A percentile compares a stretch with the other conserved stretches of the same genome.
Conservation (phyloP, 345 rosid genomes). For the Dipteronia sinensis region DNA sequence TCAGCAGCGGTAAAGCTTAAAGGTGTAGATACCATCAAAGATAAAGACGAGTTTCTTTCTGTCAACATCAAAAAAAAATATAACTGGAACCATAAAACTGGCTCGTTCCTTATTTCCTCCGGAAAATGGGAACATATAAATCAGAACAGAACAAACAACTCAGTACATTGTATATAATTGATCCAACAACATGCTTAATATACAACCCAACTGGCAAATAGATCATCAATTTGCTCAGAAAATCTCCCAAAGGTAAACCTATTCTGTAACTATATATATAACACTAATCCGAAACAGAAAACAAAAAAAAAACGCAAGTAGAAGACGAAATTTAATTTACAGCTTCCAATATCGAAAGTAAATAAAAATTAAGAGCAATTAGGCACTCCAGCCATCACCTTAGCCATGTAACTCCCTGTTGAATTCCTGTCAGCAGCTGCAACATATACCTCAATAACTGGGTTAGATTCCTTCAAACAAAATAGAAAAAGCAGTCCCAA, state of each 20-base stretch:
- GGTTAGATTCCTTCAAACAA: slow-evolving; percentile 17
- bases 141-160: not conserved
- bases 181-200: not conserved
- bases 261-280: not conserved
- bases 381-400: slow-evolving; percentile 17
- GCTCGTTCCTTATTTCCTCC: not conserved
- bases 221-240: not conserved
- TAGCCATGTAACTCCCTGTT: slow-evolving; percentile 5
- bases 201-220: not conserved
- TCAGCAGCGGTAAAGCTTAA: not conserved
- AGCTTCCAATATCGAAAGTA: not conserved
- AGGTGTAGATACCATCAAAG: too few species aligned
- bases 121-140: not conserved
- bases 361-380: not conserved
- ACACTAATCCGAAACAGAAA: not conserved
- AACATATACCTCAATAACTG: slow-evolving; percentile 15
- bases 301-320: not conserved
- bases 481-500: not conserved
- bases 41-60: not conserved
- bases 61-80: not conserved
- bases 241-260: not conserved
- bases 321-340: not conserved
- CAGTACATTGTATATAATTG: not conserved
- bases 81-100: not conserved
- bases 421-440: slow-evolving; percentile 27